A percentile compares a stretch with the other conserved stretches of the same genome.
phyloP scores from a whole-genome alignment of 805 yeast genomes.

The Zygotorulaspora chibaensis region DNA sequence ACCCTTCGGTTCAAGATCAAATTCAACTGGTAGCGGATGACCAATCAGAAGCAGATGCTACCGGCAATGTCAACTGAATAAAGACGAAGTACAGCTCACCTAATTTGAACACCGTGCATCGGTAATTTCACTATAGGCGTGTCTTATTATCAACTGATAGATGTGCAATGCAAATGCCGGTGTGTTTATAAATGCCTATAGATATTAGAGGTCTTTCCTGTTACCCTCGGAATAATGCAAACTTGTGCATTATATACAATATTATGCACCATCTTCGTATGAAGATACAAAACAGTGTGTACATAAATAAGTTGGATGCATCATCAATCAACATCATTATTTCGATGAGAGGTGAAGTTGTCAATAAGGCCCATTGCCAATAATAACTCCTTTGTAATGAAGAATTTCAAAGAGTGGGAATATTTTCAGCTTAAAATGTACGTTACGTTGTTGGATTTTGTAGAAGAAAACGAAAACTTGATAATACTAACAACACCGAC shows the following conservation, averaged over 20 bases:
- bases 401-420: conserved; percentile 21
- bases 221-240: too few species aligned
- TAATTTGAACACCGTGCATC: too few species aligned
- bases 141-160: too few species aligned
- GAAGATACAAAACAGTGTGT: neutral
- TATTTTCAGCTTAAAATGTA: conserved; percentile 27
- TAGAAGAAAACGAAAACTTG: neutral
- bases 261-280: neutral
- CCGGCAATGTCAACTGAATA: neutral
- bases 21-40: conserved; percentile 8
- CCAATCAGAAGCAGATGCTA: neutral
- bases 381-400: neutral
- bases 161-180: too few species aligned
- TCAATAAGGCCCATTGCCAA: neutral
- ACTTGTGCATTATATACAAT: too few species aligned
- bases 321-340: neutral
- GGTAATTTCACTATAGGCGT: too few species aligned
- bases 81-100: neutral
- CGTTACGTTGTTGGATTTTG: conserved; percentile 18
- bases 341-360: neutral
- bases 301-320: neutral
- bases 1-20: conserved; percentile 1
- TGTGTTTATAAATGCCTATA: too few species aligned
- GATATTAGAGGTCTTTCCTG: too few species aligned
- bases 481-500: conserved; percentile 2